phyloP scores from a whole-genome alignment of 768 basidiomycete species.

The Lactarius hatsudake region DNA sequence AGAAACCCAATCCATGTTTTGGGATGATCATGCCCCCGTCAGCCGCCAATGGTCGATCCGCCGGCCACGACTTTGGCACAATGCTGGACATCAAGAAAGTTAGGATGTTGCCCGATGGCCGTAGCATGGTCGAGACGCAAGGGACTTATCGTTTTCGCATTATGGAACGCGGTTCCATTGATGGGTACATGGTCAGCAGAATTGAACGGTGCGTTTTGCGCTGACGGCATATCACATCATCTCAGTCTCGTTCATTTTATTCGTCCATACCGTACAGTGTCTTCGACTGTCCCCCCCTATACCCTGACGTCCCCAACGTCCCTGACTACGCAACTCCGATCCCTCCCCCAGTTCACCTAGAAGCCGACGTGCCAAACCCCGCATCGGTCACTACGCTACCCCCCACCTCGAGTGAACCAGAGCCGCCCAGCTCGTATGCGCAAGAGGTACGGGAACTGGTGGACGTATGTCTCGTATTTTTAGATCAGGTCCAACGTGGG shows the following conservation, averaged over 20 bases:
- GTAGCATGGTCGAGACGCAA: slow-evolving; percentile 79
- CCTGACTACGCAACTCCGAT: slow-evolving; percentile 6
- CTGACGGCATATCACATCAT: background rate
- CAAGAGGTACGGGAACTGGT: slow-evolving; percentile 39
- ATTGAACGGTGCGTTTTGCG: slow-evolving; percentile 52
- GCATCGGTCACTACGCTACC: background rate
- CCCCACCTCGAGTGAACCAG: background rate
- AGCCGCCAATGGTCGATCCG: slow-evolving; percentile 30
- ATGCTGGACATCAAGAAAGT: slow-evolving; percentile 88
- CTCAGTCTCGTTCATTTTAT: background rate
- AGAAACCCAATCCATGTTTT: slow-evolving; percentile 71
- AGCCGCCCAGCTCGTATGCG: background rate
- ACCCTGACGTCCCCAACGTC: slow-evolving; percentile 15
- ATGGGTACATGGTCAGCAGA: slow-evolving; percentile 87
- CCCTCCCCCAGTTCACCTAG: slow-evolving; percentile 12
- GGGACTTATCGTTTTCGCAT: slow-evolving; percentile 80
- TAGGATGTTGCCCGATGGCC: slow-evolving; percentile 84
- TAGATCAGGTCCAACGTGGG: slow-evolving; percentile 59
- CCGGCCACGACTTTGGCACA: slow-evolving; percentile 76
- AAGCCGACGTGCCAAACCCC: slow-evolving; percentile 4
- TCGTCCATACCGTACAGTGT: slow-evolving; percentile 28
- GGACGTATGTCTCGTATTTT: slow-evolving; percentile 56
- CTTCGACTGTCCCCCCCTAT: slow-evolving; percentile 25
- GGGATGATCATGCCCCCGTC: slow-evolving; percentile 87
- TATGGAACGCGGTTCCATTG: slow-evolving; percentile 75